phyloP scores from a whole-genome alignment of 257 asterid species.

The Linaria vulgaris region DNA sequence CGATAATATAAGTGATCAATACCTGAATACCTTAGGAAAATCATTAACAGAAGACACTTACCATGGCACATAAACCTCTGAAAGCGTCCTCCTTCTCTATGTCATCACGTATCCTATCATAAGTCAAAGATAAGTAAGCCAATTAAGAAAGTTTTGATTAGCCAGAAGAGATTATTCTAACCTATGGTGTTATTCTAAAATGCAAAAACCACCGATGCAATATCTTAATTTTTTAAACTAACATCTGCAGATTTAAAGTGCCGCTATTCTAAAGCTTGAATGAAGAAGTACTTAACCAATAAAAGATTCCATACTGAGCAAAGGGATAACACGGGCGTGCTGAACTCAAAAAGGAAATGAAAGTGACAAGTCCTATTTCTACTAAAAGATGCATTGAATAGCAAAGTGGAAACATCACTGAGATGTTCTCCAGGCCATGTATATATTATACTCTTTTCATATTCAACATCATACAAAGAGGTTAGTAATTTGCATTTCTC shows the following conservation, averaged over 20 bases:
- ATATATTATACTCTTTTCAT: constrained; percentile 5
- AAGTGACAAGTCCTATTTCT: background rate
- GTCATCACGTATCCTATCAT: constrained; percentile 91
- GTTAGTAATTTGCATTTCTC: background rate
- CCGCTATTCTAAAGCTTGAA: no score
- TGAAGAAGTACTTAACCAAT: no score
- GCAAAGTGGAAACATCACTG: constrained; percentile 1
- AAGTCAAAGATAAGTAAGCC: constrained; percentile 13
- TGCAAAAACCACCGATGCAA: no score
- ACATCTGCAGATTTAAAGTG: no score
- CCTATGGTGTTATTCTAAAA: background rate
- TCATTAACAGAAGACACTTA: constrained; percentile 23
- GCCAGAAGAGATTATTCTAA: background rate
- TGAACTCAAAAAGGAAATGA: background rate
- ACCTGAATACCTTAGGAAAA: background rate
- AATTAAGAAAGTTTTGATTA: background rate
- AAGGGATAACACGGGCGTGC: constrained; percentile 13
- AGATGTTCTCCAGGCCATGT: background rate
- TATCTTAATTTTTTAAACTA: no score
- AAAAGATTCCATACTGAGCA: no score
- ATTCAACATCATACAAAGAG: constrained; percentile 11
- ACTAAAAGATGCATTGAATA: constrained; percentile 4
- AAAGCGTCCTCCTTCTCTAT: constrained; percentile 97
- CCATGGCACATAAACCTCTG: constrained; percentile 95
- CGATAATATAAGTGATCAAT: background rate